Percentiles rank a stretch among this genome's conserved stretches.
phyloP scores from a whole-genome alignment of 192 early-diverging fungal species.

The Bifiguratus adelaidae region DNA sequence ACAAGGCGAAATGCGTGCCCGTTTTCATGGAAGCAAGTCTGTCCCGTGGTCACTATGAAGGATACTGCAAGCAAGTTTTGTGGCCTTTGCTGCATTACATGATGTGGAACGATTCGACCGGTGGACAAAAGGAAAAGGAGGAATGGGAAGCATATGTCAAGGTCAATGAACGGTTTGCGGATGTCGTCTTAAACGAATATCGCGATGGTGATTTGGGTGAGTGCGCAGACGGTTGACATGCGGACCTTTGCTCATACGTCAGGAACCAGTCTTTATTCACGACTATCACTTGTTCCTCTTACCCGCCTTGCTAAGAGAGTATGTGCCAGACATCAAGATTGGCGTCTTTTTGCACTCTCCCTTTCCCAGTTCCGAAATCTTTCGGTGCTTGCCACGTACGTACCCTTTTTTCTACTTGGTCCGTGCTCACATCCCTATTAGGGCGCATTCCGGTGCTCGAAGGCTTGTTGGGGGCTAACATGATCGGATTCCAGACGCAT shows the following conservation, averaged over 20 bases:
- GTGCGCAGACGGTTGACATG: not conserved
- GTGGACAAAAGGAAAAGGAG: conserved; percentile 62
- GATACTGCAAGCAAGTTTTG: conserved; percentile 93
- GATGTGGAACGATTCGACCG: conserved; percentile 78
- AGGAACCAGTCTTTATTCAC: conserved; percentile 78
- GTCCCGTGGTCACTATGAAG: conserved; percentile 90
- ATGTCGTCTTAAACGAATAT: conserved; percentile 67
- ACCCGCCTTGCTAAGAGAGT: conserved; percentile 76
- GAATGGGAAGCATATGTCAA: conserved; percentile 77
- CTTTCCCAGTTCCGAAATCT: conserved; percentile 93
- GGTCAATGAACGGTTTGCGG: conserved; percentile 80
- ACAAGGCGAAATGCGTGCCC: no score
- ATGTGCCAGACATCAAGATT: conserved; percentile 76
- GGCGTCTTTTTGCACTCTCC: conserved; percentile 97
- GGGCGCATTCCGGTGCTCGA: conserved; percentile 77
- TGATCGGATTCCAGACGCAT: conserved; percentile 93
- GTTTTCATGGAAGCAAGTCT: no score
- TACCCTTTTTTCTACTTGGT: not conserved
- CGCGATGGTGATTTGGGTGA: conserved; percentile 77
- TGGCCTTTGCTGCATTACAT: conserved; percentile 98
- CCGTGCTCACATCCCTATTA: not conserved
- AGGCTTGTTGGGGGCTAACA: conserved; percentile 80
- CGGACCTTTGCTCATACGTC: not conserved
- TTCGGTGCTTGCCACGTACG: conserved; percentile 77
- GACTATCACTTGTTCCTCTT: conserved; percentile 97